Evolutionary conservation across 495 filamentous ascomycete genomes (phyloP).

Genomic region (Annulohypoxylon bovei): DNA sequence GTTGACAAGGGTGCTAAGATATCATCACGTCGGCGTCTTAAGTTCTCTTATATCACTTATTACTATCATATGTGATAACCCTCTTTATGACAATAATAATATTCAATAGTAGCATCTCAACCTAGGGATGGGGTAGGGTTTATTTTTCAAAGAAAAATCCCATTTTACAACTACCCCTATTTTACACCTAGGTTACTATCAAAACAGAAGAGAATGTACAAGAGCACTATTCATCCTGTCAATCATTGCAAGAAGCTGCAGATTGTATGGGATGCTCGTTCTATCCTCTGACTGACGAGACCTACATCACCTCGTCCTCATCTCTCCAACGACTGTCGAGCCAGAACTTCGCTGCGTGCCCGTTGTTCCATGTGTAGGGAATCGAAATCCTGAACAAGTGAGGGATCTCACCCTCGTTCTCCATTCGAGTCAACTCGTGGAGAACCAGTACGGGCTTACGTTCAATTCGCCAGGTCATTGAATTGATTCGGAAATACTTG

Average conservation of each 20-base stretch:
- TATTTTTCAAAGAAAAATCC: too few relatives aligned
- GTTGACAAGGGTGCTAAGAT: conserved; percentile 14
- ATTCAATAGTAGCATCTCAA: neutral
- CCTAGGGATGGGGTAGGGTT: neutral
- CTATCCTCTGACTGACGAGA: neutral
- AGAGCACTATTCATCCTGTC: too few relatives aligned
- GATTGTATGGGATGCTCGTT: neutral
- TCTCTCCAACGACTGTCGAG: neutral
- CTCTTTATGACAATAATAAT: neutral
- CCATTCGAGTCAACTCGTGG: neutral
- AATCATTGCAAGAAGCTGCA: neutral
- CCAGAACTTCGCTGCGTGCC: neutral
- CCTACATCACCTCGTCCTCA: neutral
- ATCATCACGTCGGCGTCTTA: neutral
- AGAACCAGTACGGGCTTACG: neutral
- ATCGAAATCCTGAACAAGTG: neutral
- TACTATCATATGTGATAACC: neutral
- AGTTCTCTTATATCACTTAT: too few relatives aligned
- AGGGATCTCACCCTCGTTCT: neutral
- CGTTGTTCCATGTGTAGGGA: neutral
- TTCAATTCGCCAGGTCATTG: neutral
- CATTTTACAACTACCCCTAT: too few relatives aligned
- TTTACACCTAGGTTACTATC: neutral
- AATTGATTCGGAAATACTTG: neutral
- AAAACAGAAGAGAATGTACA: too few relatives aligned